Conservation (phyloP, 805 yeast species). For the Yamadazyma sp. region DNA sequence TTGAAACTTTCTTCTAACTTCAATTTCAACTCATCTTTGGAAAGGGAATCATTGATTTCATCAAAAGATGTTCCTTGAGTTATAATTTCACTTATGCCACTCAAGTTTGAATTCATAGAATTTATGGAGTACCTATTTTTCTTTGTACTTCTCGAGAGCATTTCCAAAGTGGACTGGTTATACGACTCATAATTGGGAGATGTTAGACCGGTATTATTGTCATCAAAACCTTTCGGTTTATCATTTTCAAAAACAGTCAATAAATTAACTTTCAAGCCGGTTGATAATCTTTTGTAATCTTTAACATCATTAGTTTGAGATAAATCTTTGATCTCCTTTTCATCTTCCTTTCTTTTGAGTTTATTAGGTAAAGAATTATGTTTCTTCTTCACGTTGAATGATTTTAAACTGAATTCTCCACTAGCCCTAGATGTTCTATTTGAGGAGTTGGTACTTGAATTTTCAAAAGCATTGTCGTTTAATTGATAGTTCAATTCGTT, state of each 20-base stretch:
- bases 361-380: slow-evolving; percentile 19
- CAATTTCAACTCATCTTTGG: slow-evolving; percentile 30
- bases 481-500: slow-evolving; percentile 23
- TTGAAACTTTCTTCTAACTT: slow-evolving; percentile 39
- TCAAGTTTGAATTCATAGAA: slow-evolving; percentile 47
- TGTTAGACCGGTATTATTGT: slow-evolving; percentile 22
- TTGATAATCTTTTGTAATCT: slow-evolving; percentile 28
- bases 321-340: background rate
- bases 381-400: slow-evolving; percentile 35
- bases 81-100: slow-evolving; percentile 46
- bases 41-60: slow-evolving; percentile 14
- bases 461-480: slow-evolving; percentile 7
- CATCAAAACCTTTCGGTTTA: slow-evolving; percentile 17
- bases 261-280: slow-evolving; percentile 37
- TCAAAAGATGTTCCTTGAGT: slow-evolving; percentile 40
- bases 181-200: slow-evolving; percentile 28
- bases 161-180: slow-evolving; percentile 35
- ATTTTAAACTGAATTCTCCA: slow-evolving; percentile 26
- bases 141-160: slow-evolving; percentile 23
- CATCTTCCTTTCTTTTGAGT: background rate
- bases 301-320: background rate
- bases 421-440: slow-evolving; percentile 18
- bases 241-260: slow-evolving; percentile 38
- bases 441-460: slow-evolving; percentile 16
- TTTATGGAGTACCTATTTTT: slow-evolving; percentile 46